Base-by-base conservation (phyloP, 2,329 filamentous ascomycete species). In the Magnaporthiopsis poae region DNA sequence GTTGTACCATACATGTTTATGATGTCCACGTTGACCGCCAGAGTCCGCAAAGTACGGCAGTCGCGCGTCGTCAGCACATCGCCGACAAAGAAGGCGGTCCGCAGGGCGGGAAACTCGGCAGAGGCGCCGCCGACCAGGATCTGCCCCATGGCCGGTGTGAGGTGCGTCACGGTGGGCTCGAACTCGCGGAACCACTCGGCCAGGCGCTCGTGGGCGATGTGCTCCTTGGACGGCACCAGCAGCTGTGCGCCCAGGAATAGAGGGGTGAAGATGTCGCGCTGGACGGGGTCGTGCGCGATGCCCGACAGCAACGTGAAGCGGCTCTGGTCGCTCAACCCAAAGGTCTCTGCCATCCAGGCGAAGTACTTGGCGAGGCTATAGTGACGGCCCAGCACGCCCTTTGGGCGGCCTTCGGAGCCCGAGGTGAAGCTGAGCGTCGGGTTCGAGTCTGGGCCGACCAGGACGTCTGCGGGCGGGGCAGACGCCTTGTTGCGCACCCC, bases 91-190 rank as follows among this genome's bases (percentile, higher is more conserved):
- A 98, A 94, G 25, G 88, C 92, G 67, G 87, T 82, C 67, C 89
- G 83, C n/a, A 98, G 81, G 15, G 84, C 82, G 1, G 91, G 89
- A 73, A 97, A 96, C 70, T 90, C 77, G 0, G 91, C 88, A 3
- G 80, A 88, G 31, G 92, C 90, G 70, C 90, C 91, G 61, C 92
- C 93, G n/a, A 94, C 88, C 1, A 98, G 80, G 68, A 98, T 95
- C 72, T 97, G 91, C 66, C 93, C 93, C 93, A 98, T 97, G 67
- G 95, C 95, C 12, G 95, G 95, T 1, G 95, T 99, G 59, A 98
- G 79, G 77, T 98, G 95, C 15, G 90, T 92, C 27, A 92, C 90
- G 21, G 88, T 96, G 2, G 90, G 86, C 66, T 84, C 79, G 73
- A 90, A 85, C 65, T 89, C 85, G 65, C 83, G 82, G 84, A 97